Conservation (phyloP, 1,284 basidiomycete genomes). For the Apiotrichum montevideense region DNA sequence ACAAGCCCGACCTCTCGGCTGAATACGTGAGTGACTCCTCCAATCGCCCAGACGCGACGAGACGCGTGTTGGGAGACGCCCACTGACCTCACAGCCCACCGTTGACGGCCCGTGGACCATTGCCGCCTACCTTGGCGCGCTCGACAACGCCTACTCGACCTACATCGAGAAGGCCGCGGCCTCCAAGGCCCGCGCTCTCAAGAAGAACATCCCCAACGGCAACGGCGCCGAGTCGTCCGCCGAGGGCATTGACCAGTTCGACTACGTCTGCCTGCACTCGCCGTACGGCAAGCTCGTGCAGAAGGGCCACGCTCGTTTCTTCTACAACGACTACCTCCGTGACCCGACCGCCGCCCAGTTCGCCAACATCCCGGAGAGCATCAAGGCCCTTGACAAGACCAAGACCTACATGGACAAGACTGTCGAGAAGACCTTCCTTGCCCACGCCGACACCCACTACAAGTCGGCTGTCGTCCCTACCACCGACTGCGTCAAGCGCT, state of each 20-base stretch:
- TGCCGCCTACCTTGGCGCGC: slow-evolving; percentile 87
- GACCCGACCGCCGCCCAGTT: slow-evolving; percentile 69
- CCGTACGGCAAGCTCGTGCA: slow-evolving; percentile 98
- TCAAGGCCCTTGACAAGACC: slow-evolving; percentile 62
- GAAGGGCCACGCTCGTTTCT: slow-evolving; percentile 89
- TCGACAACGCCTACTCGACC: slow-evolving; percentile 81
- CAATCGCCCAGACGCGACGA: no score
- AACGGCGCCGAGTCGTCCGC: slow-evolving; percentile 28
- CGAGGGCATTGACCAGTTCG: slow-evolving; percentile 67
- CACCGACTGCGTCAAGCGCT: slow-evolving; percentile 75
- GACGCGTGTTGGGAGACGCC: no score
- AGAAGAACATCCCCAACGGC: slow-evolving; percentile 39
- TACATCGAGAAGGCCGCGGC: slow-evolving; percentile 79
- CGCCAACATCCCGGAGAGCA: slow-evolving; percentile 63
- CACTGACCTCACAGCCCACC: slow-evolving; percentile 59
- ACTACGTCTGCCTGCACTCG: slow-evolving; percentile 87
- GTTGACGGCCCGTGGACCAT: slow-evolving; percentile 97
- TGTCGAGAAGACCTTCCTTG: slow-evolving; percentile 89
- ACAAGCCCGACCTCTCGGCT: slow-evolving; percentile 76
- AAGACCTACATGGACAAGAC: slow-evolving; percentile 84
- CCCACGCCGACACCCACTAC: slow-evolving; percentile 65
- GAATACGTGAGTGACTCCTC: slow-evolving; percentile 44
- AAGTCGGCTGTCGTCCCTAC: slow-evolving; percentile 64
- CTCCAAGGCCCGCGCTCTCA: slow-evolving; percentile 45
- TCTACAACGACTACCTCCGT: slow-evolving; percentile 69